Conservation (phyloP, 2,329 filamentous ascomycete species). For the Elsinoe ampelina region DNA sequence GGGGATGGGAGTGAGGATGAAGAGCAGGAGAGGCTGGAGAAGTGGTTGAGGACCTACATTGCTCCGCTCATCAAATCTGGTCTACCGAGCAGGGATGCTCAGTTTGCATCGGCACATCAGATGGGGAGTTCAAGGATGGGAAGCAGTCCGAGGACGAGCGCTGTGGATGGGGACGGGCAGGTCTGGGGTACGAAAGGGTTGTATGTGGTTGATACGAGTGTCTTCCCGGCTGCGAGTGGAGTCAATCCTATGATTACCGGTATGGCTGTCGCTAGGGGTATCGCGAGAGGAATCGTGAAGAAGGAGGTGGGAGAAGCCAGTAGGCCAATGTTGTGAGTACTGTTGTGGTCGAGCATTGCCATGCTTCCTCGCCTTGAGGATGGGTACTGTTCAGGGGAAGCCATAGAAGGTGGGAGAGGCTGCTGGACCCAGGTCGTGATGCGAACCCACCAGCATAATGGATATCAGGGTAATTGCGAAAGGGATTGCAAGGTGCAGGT, state of each 20-base stretch:
- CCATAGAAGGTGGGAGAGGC: no score
- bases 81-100: conserved; percentile 40
- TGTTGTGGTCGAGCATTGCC: no score
- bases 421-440: no score
- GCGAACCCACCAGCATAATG: no score
- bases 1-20: conserved; percentile 20
- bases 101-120: conserved; percentile 66
- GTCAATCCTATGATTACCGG: conserved; percentile 75
- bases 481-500: no score
- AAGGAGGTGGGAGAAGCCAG: conserved; percentile 31
- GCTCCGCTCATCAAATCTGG: conserved; percentile 41
- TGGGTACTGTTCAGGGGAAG: no score
- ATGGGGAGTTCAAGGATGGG: conserved; percentile 74
- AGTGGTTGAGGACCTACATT: conserved; percentile 49
- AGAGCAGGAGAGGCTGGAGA: conserved; percentile 43
- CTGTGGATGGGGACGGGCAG: conserved; percentile 34
- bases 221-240: conserved; percentile 66
- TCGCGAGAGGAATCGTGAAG: conserved; percentile 48
- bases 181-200: conserved; percentile 58
- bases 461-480: no score
- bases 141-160: conserved; percentile 32
- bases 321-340: conserved; percentile 6
- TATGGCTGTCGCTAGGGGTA: conserved; percentile 62
- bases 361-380: no score
- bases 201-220: conserved; percentile 65